Conservation (phyloP, 2,329 filamentous ascomycete species). For the Aspergillus pseudoterreus region DNA sequence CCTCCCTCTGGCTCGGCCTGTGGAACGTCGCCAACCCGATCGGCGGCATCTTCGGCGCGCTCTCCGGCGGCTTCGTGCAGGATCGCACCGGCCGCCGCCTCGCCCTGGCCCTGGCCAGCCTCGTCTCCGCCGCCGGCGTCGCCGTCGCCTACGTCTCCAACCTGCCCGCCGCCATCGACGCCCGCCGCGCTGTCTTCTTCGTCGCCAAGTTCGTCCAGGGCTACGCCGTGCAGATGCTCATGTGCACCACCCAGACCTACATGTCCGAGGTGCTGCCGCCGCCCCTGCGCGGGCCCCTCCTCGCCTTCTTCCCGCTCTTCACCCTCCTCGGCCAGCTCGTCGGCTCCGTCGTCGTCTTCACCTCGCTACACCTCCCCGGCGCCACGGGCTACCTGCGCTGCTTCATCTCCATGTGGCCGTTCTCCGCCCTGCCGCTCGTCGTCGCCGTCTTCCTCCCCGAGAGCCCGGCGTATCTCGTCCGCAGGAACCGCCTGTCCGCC, state of each 20-base stretch:
- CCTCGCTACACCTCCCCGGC: constrained; percentile 22
- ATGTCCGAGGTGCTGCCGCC: constrained; percentile 50
- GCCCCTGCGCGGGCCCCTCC: constrained; percentile 44
- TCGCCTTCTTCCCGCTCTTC: constrained; percentile 50
- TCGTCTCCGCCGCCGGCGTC: constrained; percentile 37
- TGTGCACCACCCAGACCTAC: constrained; percentile 46
- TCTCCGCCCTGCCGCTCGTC: constrained; percentile 39
- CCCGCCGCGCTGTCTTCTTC: constrained; percentile 40
- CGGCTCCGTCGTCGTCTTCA: constrained; percentile 43
- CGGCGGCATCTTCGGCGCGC: constrained; percentile 38
- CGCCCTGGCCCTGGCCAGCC: constrained; percentile 33
- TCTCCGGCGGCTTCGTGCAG: constrained; percentile 38
- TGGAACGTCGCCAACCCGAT: constrained; percentile 42
- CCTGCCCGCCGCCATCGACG: constrained; percentile 21
- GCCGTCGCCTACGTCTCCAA: constrained; percentile 35
- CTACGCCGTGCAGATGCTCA: constrained; percentile 44
- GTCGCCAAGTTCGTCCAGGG: constrained; percentile 47
- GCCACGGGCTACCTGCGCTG: constrained; percentile 27
- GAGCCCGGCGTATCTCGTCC: constrained; percentile 49
- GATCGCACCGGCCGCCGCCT: constrained; percentile 39
- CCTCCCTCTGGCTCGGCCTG: constrained; percentile 44
- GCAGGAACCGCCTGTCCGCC: constrained; percentile 37
- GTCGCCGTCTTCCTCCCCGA: constrained; percentile 49
- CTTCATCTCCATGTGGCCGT: constrained; percentile 24
- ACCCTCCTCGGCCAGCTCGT: constrained; percentile 49